These are phyloP conservation scores for Backusella macrospora DNA, from an alignment of 192 early-diverging fungal genomes.

Conservation along the genomic window DNA sequence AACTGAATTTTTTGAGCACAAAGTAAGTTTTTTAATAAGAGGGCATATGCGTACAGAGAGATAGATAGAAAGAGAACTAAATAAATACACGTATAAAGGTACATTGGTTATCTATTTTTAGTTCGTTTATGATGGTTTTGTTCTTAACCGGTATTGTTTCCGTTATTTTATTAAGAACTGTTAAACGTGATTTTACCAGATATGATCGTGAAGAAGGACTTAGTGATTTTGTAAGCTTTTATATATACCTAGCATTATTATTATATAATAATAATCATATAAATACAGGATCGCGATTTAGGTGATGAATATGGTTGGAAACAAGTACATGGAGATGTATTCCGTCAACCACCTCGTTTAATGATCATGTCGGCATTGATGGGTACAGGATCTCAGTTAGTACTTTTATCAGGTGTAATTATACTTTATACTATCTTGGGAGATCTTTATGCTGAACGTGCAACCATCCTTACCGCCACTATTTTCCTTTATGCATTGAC, in stretches of 20 bases:
- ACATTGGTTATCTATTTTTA: constrained; percentile 84
- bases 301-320: constrained; percentile 92
- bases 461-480: constrained; percentile 73
- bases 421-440: constrained; percentile 62
- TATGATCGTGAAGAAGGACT: constrained; percentile 73
- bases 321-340: constrained; percentile 86
- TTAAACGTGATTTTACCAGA: constrained; percentile 74
- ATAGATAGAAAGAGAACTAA: background rate
- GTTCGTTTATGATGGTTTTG: constrained; percentile 83
- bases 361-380: constrained; percentile 68
- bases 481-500: constrained; percentile 83
- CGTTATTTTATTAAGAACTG: constrained; percentile 70
- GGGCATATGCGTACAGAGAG: too few species aligned
- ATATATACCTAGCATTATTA: background rate
- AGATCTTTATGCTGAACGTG: constrained; percentile 63
- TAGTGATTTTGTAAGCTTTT: constrained; percentile 62
- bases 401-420: constrained; percentile 50
- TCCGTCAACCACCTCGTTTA: constrained; percentile 68
- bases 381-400: constrained; percentile 69
- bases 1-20: constrained; percentile 79
- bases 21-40: constrained; percentile 46
- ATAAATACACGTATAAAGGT: constrained; percentile 44
- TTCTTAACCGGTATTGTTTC: constrained; percentile 78
- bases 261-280: background rate
- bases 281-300: constrained; percentile 58